Base-by-base conservation (phyloP, 768 basidiomycete genomes). In the Pisolithus orientalis region DNA sequence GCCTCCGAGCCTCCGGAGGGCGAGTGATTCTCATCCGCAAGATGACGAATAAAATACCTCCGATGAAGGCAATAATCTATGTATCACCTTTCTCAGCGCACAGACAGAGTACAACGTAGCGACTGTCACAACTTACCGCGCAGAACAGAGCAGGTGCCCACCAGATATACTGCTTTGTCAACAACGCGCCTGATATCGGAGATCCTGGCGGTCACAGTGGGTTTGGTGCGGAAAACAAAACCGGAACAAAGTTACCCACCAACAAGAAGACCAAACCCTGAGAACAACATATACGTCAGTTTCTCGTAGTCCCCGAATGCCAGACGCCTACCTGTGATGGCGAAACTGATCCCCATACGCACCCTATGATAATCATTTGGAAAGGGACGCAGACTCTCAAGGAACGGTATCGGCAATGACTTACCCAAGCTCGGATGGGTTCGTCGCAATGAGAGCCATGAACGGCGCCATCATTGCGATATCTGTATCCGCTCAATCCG, bases 161-260 rank as follows among this genome's bases (percentile, higher is more conserved):
- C 83, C 83, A 84, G 4, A 74, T 62, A 57, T 76, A 81, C 3
- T 68, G 63, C 9, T 62, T 46, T 0, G 79, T 74, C 4, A 84
- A 67, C 17, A 84, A 68, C 3, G 80, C 77, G 2, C 83, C 83
- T 34, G 74, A 75, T 32, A 84, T 77, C 1, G 83, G 82, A 0
- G 79, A 73, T 4, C 80, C 81, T 76, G 50, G 7, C 37, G 38
- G 44, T n/a, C 64, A n/a, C 65, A 44, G 6, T 66, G 51, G 1
- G 61, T 59, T 58, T 6, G 17, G 25, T 34, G 25, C 32, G 31
- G 6, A 17, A 24, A 13, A 37, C 14, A 6, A 31, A 28, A 50
- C 1, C 21, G 13, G 10, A 31, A 39, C 13, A 21, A 10, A 3
- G 25, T 21, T 16, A 50, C 56, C 52, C 53, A 59, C 55, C 58